Base-by-base conservation (phyloP, 2,329 filamentous ascomycete species). In the Pseudopyricularia javanii region DNA sequence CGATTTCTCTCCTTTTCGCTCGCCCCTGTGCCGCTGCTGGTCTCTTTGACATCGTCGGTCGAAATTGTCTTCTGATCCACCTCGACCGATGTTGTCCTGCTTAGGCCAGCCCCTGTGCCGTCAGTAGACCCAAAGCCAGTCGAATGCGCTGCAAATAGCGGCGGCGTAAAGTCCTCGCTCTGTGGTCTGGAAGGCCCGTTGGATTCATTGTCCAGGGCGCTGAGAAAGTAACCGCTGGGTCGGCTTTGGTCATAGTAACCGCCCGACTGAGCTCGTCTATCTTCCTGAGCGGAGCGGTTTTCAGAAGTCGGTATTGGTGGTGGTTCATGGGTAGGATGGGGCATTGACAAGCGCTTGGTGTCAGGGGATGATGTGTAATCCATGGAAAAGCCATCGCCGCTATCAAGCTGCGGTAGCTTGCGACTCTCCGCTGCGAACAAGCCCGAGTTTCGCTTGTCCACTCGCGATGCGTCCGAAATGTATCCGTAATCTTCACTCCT, bases 1-100 rank as follows among this genome's bases (percentile, higher is more conserved):
- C 86, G 82, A 55, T 85, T 84, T 55, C 78, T 78, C 57, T 85
- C 80, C 56, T 82, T 76, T 7, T 70, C 67, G 14, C 71, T 64
- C 2, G 64, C 70, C 37, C 71, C 65, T 56, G 69, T 66, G 28
- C 51, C 8, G 15, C 33, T 33, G 48, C 52, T 40, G 17, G 33
- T 47, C 14, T 33, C 30, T 24, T 33, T 49, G 12, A 50, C 53
- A 12, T 55, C 54, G 3, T 47, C 47, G 6, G 26, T 40, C 14
- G 33, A 49, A 3, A 65, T 61, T 6, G 68, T 64, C 20, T 67
- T 65, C 55, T 63, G 66, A 55, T 52, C 50, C 24, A 47, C 17
- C 9, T 52, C 50, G 17, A 52, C 26, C 9, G 50, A 33, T 26
- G 50, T 33, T 33, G 37, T 14, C 26, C 37, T 34, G 34, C 50